These are phyloP conservation scores for Dioszegia hungarica DNA, from an alignment of 768 basidiomycete genomes.

Conservation along the genomic window DNA sequence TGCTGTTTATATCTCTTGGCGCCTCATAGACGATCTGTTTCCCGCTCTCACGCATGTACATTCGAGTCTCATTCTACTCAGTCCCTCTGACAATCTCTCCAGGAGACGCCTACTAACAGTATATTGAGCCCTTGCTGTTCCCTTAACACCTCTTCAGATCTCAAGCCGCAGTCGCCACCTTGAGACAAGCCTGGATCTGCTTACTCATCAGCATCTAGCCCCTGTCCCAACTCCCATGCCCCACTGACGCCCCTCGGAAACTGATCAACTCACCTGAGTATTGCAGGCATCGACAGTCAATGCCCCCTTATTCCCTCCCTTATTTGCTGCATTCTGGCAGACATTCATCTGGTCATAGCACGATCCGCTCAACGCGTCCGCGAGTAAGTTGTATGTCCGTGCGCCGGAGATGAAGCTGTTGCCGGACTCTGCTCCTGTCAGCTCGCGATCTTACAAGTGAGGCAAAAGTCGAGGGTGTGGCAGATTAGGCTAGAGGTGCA, in stretches of 20 bases:
- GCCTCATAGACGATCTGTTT: no score
- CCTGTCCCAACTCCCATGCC: no score
- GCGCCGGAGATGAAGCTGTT: slow-evolving; percentile 6
- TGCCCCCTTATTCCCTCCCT: slow-evolving; percentile 12
- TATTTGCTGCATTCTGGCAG: slow-evolving; percentile 21
- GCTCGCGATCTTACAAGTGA: not conserved
- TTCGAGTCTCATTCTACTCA: no score
- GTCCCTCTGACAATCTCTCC: no score
- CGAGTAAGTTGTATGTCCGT: slow-evolving; percentile 20
- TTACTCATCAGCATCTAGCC: not conserved
- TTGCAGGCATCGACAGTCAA: slow-evolving; percentile 23
- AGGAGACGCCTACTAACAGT: no score
- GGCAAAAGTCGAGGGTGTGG: not conserved
- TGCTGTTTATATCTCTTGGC: no score
- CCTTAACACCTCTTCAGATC: no score
- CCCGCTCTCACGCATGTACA: no score
- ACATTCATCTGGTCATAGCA: slow-evolving; percentile 27
- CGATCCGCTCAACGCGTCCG: slow-evolving; percentile 16
- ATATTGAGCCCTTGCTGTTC: no score
- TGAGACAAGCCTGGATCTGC: slow-evolving; percentile 12
- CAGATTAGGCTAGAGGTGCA: no score
- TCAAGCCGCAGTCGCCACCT: slow-evolving; percentile 1
- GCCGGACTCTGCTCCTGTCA: slow-evolving; percentile 5
- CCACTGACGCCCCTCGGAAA: no score
- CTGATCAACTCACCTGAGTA: slow-evolving; percentile 11